These are phyloP conservation scores for Phytophthora ramorum DNA, from an alignment of 352 stramenopile species.

Conservation along the genomic window DNA sequence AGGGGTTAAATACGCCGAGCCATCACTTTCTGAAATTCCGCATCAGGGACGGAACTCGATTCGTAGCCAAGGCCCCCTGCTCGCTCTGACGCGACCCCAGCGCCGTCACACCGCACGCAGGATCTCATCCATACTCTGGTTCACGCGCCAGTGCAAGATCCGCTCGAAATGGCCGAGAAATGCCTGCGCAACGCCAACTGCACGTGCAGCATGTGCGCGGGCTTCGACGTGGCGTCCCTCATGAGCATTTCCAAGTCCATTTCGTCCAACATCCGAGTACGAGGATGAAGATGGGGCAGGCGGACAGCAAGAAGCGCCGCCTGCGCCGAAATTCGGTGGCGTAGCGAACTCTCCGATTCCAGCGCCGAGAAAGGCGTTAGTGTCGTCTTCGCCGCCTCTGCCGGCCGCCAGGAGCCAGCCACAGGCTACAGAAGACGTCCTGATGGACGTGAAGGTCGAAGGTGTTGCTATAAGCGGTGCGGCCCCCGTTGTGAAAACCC, in stretches of 20 bases:
- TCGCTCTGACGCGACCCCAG: too few species aligned
- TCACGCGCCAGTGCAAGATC: background rate
- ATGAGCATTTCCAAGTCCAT: constrained; percentile 85
- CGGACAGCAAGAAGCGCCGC: constrained; percentile 25
- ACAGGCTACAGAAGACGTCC: constrained; percentile 5
- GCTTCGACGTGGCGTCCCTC: constrained; percentile 80
- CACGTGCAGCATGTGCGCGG: constrained; percentile 81
- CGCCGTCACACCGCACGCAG: too few species aligned
- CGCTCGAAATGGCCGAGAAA: constrained; percentile 65
- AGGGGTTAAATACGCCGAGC: too few species aligned
- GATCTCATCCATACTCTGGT: too few species aligned
- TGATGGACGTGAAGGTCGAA: constrained; percentile 25
- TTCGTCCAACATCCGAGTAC: constrained; percentile 83
- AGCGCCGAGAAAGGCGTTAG: constrained; percentile 28
- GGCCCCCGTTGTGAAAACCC: background rate
- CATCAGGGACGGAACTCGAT: too few species aligned
- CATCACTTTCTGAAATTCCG: too few species aligned
- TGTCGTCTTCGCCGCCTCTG: constrained; percentile 54
- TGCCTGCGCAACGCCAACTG: constrained; percentile 90
- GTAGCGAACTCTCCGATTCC: constrained; percentile 57
- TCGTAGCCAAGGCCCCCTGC: too few species aligned
- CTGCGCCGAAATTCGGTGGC: constrained; percentile 31
- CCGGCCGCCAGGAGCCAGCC: constrained; percentile 7
- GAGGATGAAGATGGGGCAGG: constrained; percentile 44
- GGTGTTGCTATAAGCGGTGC: constrained; percentile 35